Evolutionary conservation across 768 basidiomycete genomes (phyloP), one percentile per base, ranked within the genome.

Genomic region (Rhodotorula diobovata): DNA sequence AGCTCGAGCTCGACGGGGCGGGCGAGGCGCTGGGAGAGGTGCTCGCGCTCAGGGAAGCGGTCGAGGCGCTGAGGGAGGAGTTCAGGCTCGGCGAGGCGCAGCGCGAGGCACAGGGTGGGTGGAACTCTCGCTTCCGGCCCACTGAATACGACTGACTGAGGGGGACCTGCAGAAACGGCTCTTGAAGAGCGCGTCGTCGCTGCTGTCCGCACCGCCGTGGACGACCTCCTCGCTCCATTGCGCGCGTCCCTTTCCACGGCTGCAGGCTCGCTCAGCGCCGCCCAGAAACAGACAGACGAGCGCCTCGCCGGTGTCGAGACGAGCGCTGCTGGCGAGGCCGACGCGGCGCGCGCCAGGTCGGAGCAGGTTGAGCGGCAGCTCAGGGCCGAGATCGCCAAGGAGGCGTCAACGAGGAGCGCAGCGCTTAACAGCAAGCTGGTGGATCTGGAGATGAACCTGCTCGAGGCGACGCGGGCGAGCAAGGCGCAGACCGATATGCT

Each of bases 1-100:
- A 62, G 39, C 61, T 43, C 34, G 70, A 71, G 41, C 34, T 66
- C 18, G 59, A 48, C 2, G 60, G 35, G 5, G 41, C 55, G 35
- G 28, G 64, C 45, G 28, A 20, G 25, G 59, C 55, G 34, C 30
- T 71, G 35, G 61, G 45, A 1, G 64, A 65, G 15, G 48, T 71
- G 21, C 30, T 41, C 43, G 43, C 41, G 57, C 39, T 66, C 18
- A 30, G 43, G 15, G 30, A 63, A 18, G 54, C 61, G 20, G 55
- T 66, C 20, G 46, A n/a, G 18, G 30, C 25, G 30, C 54, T 55
- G 35, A 51, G 34, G 39, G 61, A 34, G 11, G 55, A 20, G 48
- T 23, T 50, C 8, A 5, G 48, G 48, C 48, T 50, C 48, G 23
- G 4, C 6, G 28, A 3, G 48, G 25, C 25, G 25, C 25, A 50